These are phyloP conservation scores for Clavispora santaluciae DNA, from an alignment of 805 yeast genomes.

Conservation along the genomic window DNA sequence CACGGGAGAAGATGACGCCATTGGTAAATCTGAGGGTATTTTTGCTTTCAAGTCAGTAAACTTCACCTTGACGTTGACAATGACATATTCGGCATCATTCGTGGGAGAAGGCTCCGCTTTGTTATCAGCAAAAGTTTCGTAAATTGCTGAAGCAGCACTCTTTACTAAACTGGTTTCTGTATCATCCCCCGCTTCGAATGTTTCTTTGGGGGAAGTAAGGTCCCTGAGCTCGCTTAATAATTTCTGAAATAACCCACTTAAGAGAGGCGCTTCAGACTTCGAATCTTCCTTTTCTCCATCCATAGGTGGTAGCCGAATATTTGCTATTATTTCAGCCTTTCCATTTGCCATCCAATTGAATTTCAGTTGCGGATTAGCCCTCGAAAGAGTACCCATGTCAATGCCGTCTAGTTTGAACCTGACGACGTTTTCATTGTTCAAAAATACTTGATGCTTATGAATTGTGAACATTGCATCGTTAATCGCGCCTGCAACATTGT, in stretches of 20 bases:
- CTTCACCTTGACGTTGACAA: constrained; percentile 61
- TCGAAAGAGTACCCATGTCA: constrained; percentile 30
- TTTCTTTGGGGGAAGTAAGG: constrained; percentile 10
- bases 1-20: constrained; percentile 45
- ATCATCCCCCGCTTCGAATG: constrained; percentile 5
- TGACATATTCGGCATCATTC: constrained; percentile 45
- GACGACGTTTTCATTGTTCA: constrained; percentile 22
- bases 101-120: constrained; percentile 6
- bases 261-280: constrained; percentile 14
- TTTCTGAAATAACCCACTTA: constrained; percentile 23
- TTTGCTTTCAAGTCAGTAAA: constrained; percentile 59
- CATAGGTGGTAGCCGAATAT: constrained; percentile 59
- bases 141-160: constrained; percentile 39
- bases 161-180: constrained; percentile 26
- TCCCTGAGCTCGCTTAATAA: constrained; percentile 24
- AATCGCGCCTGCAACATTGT: constrained; percentile 66
- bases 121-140: constrained; percentile 32
- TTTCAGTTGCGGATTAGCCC: constrained; percentile 33
- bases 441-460: constrained; percentile 63
- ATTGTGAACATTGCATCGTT: constrained; percentile 73
- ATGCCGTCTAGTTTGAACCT: constrained; percentile 40
- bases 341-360: constrained; percentile 74
- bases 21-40: constrained; percentile 44
- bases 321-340: constrained; percentile 59
- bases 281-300: constrained; percentile 24